Evolutionary conservation across 257 asterid species (phyloP).

Genomic region (Forsythia suspensa): DNA sequence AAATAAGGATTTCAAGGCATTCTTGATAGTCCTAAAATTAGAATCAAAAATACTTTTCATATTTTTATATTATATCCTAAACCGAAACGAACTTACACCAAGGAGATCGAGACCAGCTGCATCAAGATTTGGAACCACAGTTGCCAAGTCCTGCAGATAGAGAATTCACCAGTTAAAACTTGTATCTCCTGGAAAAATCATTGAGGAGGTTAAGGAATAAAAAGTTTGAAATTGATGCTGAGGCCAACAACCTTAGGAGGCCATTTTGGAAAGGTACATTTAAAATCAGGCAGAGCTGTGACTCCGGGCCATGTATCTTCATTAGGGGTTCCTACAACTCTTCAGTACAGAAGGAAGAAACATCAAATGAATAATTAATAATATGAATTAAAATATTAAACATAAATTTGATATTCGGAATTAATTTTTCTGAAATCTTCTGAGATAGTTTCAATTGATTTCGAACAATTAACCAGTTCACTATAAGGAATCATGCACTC

Average conservation of each 20-base stretch:
- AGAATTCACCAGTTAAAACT: conserved; percentile 3
- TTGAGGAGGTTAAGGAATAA: background rate
- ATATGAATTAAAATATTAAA: background rate
- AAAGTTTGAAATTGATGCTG: background rate
- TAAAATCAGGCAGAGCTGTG: background rate
- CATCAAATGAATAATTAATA: background rate
- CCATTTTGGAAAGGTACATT: background rate
- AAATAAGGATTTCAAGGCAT: background rate
- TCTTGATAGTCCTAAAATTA: background rate
- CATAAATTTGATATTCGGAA: background rate
- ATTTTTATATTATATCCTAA: conserved; percentile 1
- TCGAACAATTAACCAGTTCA: background rate
- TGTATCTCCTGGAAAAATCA: conserved; percentile 4
- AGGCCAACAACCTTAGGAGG: background rate
- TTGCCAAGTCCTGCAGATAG: background rate
- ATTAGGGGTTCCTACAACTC: background rate
- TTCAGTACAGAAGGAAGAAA: background rate
- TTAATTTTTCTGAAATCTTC: background rate
- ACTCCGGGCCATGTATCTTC: conserved; percentile 1
- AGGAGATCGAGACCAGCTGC: background rate
- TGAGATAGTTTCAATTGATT: too few species aligned
- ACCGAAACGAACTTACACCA: background rate
- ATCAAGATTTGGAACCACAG: background rate
- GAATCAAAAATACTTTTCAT: background rate
- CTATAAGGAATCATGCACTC: background rate